Percentiles rank a stretch among this genome's conserved stretches.
phyloP scores from a whole-genome alignment of 305 asterid species.

The Ajuga reptans region DNA sequence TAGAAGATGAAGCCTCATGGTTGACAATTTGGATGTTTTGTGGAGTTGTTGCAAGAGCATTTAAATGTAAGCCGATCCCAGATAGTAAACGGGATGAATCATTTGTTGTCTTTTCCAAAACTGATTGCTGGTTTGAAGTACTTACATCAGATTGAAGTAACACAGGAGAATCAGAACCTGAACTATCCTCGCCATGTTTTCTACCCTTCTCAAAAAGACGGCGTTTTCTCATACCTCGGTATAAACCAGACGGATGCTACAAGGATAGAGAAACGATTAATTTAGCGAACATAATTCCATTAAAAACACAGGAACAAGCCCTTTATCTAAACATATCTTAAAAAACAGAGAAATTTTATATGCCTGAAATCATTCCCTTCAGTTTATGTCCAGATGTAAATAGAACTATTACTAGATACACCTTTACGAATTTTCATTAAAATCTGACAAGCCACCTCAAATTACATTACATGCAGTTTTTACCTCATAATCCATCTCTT shows the following conservation, averaged over 20 bases:
- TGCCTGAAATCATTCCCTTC: not conserved
- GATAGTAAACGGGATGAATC: slow-evolving; percentile 42
- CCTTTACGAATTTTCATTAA: no score
- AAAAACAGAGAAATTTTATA: not conserved
- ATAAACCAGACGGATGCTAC: slow-evolving; percentile 43
- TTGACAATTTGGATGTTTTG: slow-evolving; percentile 41
- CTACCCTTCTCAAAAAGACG: slow-evolving; percentile 60
- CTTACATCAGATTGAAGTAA: slow-evolving; percentile 30
- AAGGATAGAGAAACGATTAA: not conserved
- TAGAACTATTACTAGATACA: no score
- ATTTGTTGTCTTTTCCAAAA: slow-evolving; percentile 25
- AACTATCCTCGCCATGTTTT: slow-evolving; percentile 44
- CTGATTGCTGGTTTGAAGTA: slow-evolving; percentile 30
- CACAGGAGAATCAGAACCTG: slow-evolving; percentile 37
- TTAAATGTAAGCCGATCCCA: slow-evolving; percentile 88
- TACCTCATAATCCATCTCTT: slow-evolving; percentile 54
- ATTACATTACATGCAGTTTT: not conserved
- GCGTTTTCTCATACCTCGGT: slow-evolving; percentile 79
- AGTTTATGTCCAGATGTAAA: not conserved
- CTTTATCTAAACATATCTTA: not conserved
- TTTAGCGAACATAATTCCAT: not conserved
- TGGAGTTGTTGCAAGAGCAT: slow-evolving; percentile 59
- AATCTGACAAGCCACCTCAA: no score
- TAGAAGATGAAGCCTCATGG: slow-evolving; percentile 39
- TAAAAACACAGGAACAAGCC: not conserved